A percentile compares a stretch with the other conserved stretches of the same genome.
phyloP scores from a whole-genome alignment of 164 flowering plant species.

The Vitis amurensis region DNA sequence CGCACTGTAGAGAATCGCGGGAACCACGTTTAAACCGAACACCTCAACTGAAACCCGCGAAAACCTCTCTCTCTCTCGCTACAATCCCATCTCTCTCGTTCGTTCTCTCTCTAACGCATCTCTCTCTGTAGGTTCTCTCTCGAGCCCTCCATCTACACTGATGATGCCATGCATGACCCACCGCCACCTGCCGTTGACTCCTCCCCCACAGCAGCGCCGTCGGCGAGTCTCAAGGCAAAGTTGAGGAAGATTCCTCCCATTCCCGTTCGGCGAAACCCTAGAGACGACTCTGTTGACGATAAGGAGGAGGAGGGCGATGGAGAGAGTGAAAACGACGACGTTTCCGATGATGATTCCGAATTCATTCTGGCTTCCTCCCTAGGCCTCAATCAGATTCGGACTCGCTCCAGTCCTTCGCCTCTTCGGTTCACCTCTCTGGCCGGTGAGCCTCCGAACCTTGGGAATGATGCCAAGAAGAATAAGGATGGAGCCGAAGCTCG shows the following conservation, averaged over 20 bases:
- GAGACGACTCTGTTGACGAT: slow-evolving; percentile 3
- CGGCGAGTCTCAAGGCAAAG: slow-evolving; percentile 18
- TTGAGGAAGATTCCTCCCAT: slow-evolving; percentile 74
- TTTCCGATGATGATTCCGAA: slow-evolving; percentile 3
- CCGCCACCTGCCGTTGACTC: slow-evolving; percentile 4
- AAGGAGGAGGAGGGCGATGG: slow-evolving; percentile 10
- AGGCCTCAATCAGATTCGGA: slow-evolving; percentile 63
- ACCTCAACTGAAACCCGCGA: slow-evolving; percentile 48
- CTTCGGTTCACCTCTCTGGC: slow-evolving; percentile 29
- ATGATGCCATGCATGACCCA: slow-evolving; percentile 2
- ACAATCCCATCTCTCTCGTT: slow-evolving; percentile 19
- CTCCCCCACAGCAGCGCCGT: slow-evolving; percentile 7
- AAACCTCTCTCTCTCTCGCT: slow-evolving; percentile 24
- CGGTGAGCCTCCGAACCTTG: slow-evolving; percentile 17
- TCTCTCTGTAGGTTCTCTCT: slow-evolving; percentile 6
- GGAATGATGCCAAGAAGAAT: slow-evolving; percentile 8
- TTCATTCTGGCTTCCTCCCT: slow-evolving; percentile 44
- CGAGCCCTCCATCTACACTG: slow-evolving; percentile 6
- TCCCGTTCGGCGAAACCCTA: slow-evolving; percentile 34
- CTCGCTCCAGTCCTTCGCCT: slow-evolving; percentile 38
- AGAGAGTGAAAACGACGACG: background rate
- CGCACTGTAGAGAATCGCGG: slow-evolving; percentile 8
- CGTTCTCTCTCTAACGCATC: slow-evolving; percentile 12
- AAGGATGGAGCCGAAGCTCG: slow-evolving; percentile 13
- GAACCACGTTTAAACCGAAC: slow-evolving; percentile 16